Evolutionary conservation across 1,284 basidiomycete species (phyloP), one percentile per base, ranked within the genome.

Genomic region (Afroboletus lepidellus): DNA sequence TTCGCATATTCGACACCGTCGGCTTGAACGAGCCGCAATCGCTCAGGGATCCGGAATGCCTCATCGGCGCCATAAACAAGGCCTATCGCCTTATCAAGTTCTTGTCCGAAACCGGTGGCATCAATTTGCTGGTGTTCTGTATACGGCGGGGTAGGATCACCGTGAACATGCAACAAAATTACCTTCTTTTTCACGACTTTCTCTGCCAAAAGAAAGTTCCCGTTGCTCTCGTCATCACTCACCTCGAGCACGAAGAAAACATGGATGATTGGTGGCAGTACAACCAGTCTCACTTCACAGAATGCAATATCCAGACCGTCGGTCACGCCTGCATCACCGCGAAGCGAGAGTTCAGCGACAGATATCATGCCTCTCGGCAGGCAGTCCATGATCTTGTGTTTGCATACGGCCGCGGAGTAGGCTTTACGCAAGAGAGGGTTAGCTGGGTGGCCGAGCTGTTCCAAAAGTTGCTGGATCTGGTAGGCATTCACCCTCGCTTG

Each of bases 91-190:
- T 66, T 24, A 45, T 66, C 25, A 51, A 24, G 41, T 48, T 33
- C 48, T 57, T 74, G 32, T 53, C 63, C 2, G 54, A 65, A 18
- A 60, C 59, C 1, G 67, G 59, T 6, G 71, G 70, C 5, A 56
- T 74, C 29, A 64, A 57, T 54, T 60, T 74, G 44, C 59, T 74
- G 43, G 59, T 75, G 20, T 74, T 71, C 44, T 71, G 69, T 51
- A 60, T 76, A 41, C 65, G 66, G 21, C 65, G 56, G 30, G 56
- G 69, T 12, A 65, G 73, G 53, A 70, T 76, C 57, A 66, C 61
- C 8, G 49, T 53, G 8, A 64, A 60, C 16, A 58, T 60, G 57
- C 61, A 69, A 27, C 55, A 62, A 27, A 72, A 74, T 47, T 75
- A 71, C 64, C 46, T 47, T 25, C 60, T 74, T 39, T 69, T 69